Evolutionary conservation across 768 basidiomycete genomes (phyloP).

Genomic region (Leccinellum albellum): DNA sequence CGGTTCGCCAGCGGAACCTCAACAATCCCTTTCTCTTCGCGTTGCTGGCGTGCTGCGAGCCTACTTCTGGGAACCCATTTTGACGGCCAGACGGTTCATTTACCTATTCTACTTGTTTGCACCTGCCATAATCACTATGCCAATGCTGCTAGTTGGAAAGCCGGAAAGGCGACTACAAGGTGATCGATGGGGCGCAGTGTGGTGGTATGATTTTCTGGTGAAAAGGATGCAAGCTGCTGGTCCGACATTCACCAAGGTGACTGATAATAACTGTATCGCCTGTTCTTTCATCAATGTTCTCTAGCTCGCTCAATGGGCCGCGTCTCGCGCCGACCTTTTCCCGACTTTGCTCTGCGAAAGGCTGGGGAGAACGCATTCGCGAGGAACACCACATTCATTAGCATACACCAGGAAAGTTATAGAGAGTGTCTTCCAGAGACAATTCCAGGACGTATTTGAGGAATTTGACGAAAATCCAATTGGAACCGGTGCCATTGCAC

Average conservation of each 20-base stretch:
- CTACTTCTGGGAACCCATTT: slow-evolving; percentile 78
- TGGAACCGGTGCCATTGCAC: slow-evolving; percentile 98
- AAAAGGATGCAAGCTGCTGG: slow-evolving; percentile 90
- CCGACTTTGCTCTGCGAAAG: slow-evolving; percentile 79
- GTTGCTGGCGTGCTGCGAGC: slow-evolving; percentile 48
- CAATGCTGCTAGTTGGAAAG: slow-evolving; percentile 74
- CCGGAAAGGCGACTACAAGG: slow-evolving; percentile 55
- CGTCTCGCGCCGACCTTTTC: slow-evolving; percentile 91
- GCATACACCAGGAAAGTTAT: slow-evolving; percentile 77
- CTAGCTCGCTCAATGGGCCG: slow-evolving; percentile 98
- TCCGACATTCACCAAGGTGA: slow-evolving; percentile 94
- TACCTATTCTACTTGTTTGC: slow-evolving; percentile 80
- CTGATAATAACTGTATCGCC: slow-evolving; percentile 10
- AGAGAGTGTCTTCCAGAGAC: slow-evolving; percentile 75
- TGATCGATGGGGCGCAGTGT: slow-evolving; percentile 89
- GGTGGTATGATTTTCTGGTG: slow-evolving; percentile 95
- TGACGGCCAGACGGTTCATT: slow-evolving; percentile 79
- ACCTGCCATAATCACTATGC: slow-evolving; percentile 79
- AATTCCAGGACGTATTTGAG: slow-evolving; percentile 88
- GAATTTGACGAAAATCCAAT: slow-evolving; percentile 85
- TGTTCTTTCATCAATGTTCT: slow-evolving; percentile 7
- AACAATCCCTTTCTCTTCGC: slow-evolving; percentile 42
- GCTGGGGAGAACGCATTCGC: slow-evolving; percentile 85
- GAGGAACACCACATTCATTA: slow-evolving; percentile 76
- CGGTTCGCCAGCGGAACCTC: slow-evolving; percentile 66